phyloP scores from a whole-genome alignment of 768 basidiomycete genomes.

The Pleurotus tuoliensis region DNA sequence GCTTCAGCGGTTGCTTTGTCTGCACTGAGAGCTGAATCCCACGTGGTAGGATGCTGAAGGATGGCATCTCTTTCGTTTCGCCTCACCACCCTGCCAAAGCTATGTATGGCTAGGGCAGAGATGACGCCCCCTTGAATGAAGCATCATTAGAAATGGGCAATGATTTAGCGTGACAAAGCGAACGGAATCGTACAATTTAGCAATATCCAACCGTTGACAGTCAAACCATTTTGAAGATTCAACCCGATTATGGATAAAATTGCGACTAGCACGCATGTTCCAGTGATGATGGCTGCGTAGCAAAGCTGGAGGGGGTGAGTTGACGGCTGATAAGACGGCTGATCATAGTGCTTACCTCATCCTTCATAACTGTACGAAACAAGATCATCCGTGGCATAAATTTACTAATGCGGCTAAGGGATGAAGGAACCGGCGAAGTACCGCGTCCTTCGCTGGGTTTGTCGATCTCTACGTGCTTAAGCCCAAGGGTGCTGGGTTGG shows the following conservation, averaged over 20 bases:
- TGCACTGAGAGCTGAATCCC: slow-evolving; percentile 31
- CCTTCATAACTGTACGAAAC: slow-evolving; percentile 53
- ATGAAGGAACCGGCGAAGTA: slow-evolving; percentile 24
- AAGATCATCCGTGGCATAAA: slow-evolving; percentile 50
- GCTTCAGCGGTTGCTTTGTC: slow-evolving; percentile 16
- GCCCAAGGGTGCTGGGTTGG: background rate
- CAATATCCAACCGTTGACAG: slow-evolving; percentile 47
- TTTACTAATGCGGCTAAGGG: slow-evolving; percentile 39
- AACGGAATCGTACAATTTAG: slow-evolving; percentile 43
- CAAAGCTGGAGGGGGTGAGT: slow-evolving; percentile 32
- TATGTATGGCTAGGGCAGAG: slow-evolving; percentile 54
- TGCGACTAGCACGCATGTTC: slow-evolving; percentile 42
- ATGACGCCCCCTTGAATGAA: slow-evolving; percentile 45
- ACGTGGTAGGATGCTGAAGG: slow-evolving; percentile 43
- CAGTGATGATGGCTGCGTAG: slow-evolving; percentile 52
- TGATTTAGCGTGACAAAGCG: background rate
- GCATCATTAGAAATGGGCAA: slow-evolving; percentile 5
- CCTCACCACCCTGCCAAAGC: slow-evolving; percentile 53
- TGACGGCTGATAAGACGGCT: background rate
- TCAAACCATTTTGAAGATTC: slow-evolving; percentile 39
- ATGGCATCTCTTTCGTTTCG: slow-evolving; percentile 59
- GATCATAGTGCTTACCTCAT: slow-evolving; percentile 45
- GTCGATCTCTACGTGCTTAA: background rate
- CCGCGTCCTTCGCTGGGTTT: slow-evolving; percentile 11
- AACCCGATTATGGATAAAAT: slow-evolving; percentile 49